Percentiles rank a stretch among this genome's conserved stretches.
Evolutionary conservation across 192 early-diverging fungal species (phyloP).

Genomic region (Funneliformis geosporum): DNA sequence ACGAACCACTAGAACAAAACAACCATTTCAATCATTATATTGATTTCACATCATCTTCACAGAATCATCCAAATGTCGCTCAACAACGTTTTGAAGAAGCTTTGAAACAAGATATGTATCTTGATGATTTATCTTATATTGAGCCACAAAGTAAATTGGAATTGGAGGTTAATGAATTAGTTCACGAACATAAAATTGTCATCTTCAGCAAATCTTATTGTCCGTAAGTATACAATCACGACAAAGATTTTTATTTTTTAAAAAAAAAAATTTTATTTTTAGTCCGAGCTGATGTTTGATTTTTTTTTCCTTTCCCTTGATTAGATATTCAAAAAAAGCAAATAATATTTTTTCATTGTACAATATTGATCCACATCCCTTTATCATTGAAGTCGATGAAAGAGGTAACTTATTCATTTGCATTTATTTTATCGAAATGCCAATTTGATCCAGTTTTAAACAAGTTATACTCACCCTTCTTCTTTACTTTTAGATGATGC

Average conservation of each 20-base stretch:
- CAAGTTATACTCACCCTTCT: neutral
- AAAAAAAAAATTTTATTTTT: too few species aligned
- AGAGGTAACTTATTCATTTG: constrained; percentile 8
- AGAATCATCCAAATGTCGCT: neutral
- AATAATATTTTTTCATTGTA: constrained; percentile 26
- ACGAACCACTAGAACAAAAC: constrained; percentile 4
- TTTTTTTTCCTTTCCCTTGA: neutral
- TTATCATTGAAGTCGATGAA: constrained; percentile 14
- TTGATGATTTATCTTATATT: neutral
- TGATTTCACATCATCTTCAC: neutral
- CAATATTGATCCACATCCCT: neutral
- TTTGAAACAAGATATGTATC: neutral
- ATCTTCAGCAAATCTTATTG: constrained; percentile 25
- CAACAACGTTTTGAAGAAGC: neutral
- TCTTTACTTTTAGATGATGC: constrained; percentile 15
- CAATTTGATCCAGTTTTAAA: neutral
- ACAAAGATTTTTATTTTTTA: neutral
- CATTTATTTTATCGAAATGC: neutral
- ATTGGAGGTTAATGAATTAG: constrained; percentile 17
- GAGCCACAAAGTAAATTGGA: constrained; percentile 5
- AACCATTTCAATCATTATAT: neutral
- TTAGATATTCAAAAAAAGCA: constrained; percentile 20
- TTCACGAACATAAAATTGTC: constrained; percentile 18
- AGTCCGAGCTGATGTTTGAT: neutral
- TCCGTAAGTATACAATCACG: constrained; percentile 12